Evolutionary conservation across 2,329 filamentous ascomycete species (phyloP).

Genomic region (Dryadomyces sulphureus): DNA sequence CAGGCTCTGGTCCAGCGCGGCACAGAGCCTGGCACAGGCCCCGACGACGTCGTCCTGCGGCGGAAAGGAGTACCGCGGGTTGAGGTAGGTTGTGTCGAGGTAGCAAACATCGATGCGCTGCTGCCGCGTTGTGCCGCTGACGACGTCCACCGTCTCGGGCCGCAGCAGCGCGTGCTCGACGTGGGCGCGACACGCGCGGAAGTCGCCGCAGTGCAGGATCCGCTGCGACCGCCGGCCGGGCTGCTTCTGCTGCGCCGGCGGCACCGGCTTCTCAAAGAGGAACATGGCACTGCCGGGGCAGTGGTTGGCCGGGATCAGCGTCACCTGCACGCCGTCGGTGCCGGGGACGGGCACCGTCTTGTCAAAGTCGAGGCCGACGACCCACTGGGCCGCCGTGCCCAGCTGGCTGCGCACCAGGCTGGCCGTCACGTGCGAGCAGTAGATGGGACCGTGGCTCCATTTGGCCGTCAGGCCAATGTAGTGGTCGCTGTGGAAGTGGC

Average conservation of each 20-base stretch:
- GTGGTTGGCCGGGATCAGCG: conserved; percentile 93
- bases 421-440: conserved; percentile 84
- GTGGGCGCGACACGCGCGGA: conserved; percentile 77
- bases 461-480: conserved; percentile 80
- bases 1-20: conserved; percentile 24
- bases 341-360: conserved; percentile 61
- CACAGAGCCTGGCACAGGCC: conserved; percentile 77
- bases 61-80: conserved; percentile 89
- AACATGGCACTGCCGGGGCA: conserved; percentile 92
- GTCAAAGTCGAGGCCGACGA: conserved; percentile 78
- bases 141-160: conserved; percentile 55
- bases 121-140: conserved; percentile 56
- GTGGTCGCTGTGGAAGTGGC: conserved; percentile 96
- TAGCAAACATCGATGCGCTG: conserved; percentile 94
- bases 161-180: conserved; percentile 67
- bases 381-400: conserved; percentile 70
- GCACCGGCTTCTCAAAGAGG: conserved; percentile 66
- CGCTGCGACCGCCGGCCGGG: conserved; percentile 45
- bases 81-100: conserved; percentile 92
- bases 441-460: conserved; percentile 91
- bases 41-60: conserved; percentile 75
- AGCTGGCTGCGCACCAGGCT: conserved; percentile 81
- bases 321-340: conserved; percentile 71
- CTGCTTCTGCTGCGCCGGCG: too few relatives aligned
- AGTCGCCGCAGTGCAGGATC: conserved; percentile 90